These are phyloP conservation scores for Somion occarium DNA, from an alignment of 1,284 basidiomycete species.

Conservation along the genomic window DNA sequence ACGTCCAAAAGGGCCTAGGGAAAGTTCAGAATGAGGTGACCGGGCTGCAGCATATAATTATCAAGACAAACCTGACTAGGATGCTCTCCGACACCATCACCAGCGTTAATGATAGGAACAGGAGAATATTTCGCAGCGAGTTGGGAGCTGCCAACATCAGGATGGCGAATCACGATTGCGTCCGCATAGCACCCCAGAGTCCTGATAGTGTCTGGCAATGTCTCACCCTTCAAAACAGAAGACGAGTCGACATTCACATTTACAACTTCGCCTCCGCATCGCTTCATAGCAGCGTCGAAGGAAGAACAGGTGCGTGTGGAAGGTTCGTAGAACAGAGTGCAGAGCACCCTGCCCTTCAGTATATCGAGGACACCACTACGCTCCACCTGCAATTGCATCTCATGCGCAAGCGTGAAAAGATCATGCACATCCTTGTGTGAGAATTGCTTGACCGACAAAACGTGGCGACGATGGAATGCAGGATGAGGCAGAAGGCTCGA, in stretches of 20 bases:
- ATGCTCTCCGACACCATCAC: constrained; percentile 97
- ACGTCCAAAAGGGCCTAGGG: constrained; percentile 84
- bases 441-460: constrained; percentile 94
- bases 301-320: constrained; percentile 94
- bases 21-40: constrained; percentile 4
- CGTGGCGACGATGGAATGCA: constrained; percentile 83
- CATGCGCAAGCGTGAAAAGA: constrained; percentile 92
- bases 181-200: constrained; percentile 97
- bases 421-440: constrained; percentile 88
- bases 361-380: constrained; percentile 88
- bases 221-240: constrained; percentile 94
- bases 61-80: constrained; percentile 75
- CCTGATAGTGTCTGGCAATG: constrained; percentile 89
- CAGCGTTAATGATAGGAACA: constrained; percentile 94
- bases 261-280: constrained; percentile 94
- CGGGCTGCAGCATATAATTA: not conserved
- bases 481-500: constrained; percentile 51
- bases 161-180: constrained; percentile 93
- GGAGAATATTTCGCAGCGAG: constrained; percentile 92
- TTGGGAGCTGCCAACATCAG: constrained; percentile 88
- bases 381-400: constrained; percentile 96
- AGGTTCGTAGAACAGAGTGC: constrained; percentile 97
- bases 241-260: constrained; percentile 79
- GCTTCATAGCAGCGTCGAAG: constrained; percentile 99
- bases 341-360: constrained; percentile 87